Base-by-base conservation (phyloP, 176 grass and related monocot species). In the Microstegium vimineum region DNA sequence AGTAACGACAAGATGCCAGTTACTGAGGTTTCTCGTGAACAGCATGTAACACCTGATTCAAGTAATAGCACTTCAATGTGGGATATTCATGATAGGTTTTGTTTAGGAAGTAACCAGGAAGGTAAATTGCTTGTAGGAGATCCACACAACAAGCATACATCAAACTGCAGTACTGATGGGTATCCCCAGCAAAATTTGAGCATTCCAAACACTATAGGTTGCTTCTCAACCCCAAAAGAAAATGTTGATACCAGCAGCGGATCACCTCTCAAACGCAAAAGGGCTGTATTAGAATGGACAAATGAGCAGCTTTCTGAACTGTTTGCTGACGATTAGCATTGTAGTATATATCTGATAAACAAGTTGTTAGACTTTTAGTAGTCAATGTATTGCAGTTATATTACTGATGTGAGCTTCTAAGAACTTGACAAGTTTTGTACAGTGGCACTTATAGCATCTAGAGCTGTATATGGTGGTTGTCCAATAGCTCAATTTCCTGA, bases 271-370 rank as follows among this genome's bases (percentile, higher is more conserved):
- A 32, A 34, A 26, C 43, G 33, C 47, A 79, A 73, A 2, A 73
- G 31, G 6, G 6, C 13, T 68, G 30, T 46, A n/a, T 61, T 54
- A 43, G 71, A 38, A 71, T 89, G 87, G 87, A 89, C 87, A 1
- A 71, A 89, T 16, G 77, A 89, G 26, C 87, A 89, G 34, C 54
- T 85, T 41, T 76, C 54, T 65, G 23, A 85, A 81, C 71, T 89
- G 3, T 89, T 76, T 64, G 2, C 0, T 76, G 87, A 89, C 35
- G 85, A 76, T 26, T 89, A 63, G 31, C 42, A 41, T 76, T 2
- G 0, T 33, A 22, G 4, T 85, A 76, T 66, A 49, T 32, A 23
- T 40, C 27, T 51, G 37, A 52, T 80, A 51, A 75, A 34, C 43
- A 33, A 38, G 62, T 35, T 59, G 6, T 17, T 25, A 41, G 66